A percentile compares a stretch with the other conserved stretches of the same genome.
Evolutionary conservation across 2,329 filamentous ascomycete genomes (phyloP).

Genomic region (Emericellopsis cladophorae): DNA sequence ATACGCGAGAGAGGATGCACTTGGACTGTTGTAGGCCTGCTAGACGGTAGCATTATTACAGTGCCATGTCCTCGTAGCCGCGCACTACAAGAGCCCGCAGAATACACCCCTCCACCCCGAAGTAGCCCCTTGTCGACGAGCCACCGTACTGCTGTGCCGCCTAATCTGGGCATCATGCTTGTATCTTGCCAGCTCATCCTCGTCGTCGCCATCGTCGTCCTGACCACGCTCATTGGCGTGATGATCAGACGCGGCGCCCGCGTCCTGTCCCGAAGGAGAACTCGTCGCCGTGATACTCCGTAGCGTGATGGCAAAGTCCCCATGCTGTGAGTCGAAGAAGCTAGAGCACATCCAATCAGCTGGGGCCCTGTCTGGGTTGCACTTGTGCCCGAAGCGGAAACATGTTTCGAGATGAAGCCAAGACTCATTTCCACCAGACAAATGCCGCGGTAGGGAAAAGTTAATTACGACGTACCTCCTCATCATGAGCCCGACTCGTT

Average conservation of each 20-base stretch:
- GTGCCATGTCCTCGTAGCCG: too few species aligned
- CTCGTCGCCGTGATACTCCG: conserved; percentile 13
- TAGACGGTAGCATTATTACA: too few species aligned
- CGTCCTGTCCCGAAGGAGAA: background rate
- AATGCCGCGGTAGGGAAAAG: background rate
- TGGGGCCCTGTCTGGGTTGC: background rate
- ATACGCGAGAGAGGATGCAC: too few species aligned
- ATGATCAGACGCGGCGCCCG: too few species aligned
- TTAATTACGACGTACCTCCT: conserved; percentile 45
- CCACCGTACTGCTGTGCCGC: background rate
- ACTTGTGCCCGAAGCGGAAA: background rate
- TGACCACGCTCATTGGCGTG: background rate
- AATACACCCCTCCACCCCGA: conserved; percentile 4
- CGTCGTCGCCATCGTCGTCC: background rate
- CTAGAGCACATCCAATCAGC: conserved; percentile 24
- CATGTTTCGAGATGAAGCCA: background rate
- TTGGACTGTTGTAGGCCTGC: too few species aligned
- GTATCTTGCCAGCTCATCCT: background rate
- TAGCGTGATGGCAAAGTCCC: conserved; percentile 38
- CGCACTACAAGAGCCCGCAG: conserved; percentile 1
- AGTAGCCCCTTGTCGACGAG: background rate
- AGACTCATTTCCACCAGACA: background rate
- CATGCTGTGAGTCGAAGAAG: conserved; percentile 65
- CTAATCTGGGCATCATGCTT: background rate
- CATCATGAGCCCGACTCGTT: conserved; percentile 66